phyloP scores from a whole-genome alignment of 805 yeast species.

The Isabelozyma gotoi region DNA sequence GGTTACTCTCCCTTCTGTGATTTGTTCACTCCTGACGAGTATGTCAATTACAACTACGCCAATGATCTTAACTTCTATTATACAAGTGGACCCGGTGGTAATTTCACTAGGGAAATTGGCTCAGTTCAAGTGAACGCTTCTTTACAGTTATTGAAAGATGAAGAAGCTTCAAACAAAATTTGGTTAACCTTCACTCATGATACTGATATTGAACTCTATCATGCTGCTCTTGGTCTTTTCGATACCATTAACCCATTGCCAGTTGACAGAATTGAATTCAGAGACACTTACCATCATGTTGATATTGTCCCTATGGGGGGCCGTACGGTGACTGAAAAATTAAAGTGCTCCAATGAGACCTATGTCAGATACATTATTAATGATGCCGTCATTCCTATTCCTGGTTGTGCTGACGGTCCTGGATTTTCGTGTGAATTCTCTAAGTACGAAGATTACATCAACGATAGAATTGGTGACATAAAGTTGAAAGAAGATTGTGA shows the following conservation, averaged over 20 bases:
- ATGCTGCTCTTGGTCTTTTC: conserved; percentile 60
- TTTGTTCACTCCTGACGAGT: conserved; percentile 62
- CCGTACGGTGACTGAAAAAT: conserved; percentile 49
- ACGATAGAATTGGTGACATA: conserved; percentile 8
- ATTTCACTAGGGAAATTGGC: conserved; percentile 56
- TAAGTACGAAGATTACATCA: conserved; percentile 8
- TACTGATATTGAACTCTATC: conserved; percentile 54
- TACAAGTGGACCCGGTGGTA: conserved; percentile 59
- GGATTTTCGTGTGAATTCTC: conserved; percentile 43
- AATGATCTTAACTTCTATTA: conserved; percentile 59
- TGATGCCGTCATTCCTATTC: conserved; percentile 55
- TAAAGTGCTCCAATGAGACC: conserved; percentile 39
- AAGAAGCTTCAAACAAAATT: conserved; percentile 43
- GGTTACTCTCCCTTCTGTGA: conserved; percentile 66
- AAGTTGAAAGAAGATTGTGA: conserved; percentile 13
- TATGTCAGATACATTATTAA: conserved; percentile 51
- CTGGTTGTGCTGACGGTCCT: conserved; percentile 51
- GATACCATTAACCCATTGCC: conserved; percentile 41
- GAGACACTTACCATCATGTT: conserved; percentile 21
- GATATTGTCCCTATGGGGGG: conserved; percentile 62
- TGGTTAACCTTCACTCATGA: conserved; percentile 74
- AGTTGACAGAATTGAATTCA: conserved; percentile 27
- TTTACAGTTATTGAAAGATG: conserved; percentile 41
- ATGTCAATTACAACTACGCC: conserved; percentile 58
- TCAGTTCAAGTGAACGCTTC: conserved; percentile 48